A percentile compares a stretch with the other conserved stretches of the same genome.
Evolutionary conservation across 2,329 filamentous ascomycete genomes (phyloP).

Genomic region (Botrytis tulipae): DNA sequence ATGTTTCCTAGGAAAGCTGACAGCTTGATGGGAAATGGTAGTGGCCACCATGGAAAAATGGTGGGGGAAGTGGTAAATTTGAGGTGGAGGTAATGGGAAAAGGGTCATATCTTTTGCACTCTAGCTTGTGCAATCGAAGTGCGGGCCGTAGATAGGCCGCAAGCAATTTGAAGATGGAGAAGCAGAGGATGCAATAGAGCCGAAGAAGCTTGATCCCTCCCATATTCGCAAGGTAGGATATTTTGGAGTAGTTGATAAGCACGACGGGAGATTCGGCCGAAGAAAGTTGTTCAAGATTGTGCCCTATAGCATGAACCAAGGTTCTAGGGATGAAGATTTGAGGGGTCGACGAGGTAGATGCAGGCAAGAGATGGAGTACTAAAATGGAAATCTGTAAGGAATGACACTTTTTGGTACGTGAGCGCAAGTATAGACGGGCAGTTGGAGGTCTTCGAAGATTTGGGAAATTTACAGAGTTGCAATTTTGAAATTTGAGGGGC

Average conservation of each 20-base stretch:
- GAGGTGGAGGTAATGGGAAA: neutral
- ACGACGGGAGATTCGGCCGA: neutral
- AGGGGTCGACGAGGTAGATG: neutral
- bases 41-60: neutral
- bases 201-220: neutral
- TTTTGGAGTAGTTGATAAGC: neutral
- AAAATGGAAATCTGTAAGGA: neutral
- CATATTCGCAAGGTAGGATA: neutral
- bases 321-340: neutral
- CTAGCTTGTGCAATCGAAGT: neutral
- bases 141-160: neutral
- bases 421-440: neutral
- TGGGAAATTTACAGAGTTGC: neutral
- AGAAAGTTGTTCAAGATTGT: neutral
- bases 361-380: neutral
- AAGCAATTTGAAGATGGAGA: neutral
- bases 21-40: neutral
- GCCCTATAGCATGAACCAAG: neutral
- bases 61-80: neutral
- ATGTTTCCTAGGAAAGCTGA: neutral
- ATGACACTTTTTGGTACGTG: neutral
- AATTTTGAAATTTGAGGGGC: neutral
- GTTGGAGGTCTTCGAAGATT: neutral
- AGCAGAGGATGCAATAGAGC: neutral
- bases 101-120: neutral